A percentile compares a stretch with the other conserved stretches of the same genome.
Evolutionary conservation across 2,329 filamentous ascomycete species (phyloP).

Genomic region (Cordyceps cicadae): DNA sequence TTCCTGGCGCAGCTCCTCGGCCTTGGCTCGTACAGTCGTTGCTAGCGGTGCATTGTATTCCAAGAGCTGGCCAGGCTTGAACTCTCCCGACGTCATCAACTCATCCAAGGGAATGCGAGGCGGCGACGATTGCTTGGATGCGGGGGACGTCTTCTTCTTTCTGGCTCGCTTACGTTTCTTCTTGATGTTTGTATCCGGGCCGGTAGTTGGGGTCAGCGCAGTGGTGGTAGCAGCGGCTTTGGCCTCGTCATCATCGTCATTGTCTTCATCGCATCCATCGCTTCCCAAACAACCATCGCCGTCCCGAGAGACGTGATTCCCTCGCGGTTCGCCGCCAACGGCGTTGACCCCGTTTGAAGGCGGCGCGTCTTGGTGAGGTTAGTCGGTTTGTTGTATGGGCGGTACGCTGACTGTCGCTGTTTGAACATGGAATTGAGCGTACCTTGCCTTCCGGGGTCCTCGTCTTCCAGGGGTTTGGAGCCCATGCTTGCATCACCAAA

Average conservation of each 20-base stretch:
- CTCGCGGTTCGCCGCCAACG: constrained; percentile 8
- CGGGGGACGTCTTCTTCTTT: constrained; percentile 15
- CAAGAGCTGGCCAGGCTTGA: constrained; percentile 22
- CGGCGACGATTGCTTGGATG: constrained; percentile 23
- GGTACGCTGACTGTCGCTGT: background rate
- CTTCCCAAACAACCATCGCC: constrained; percentile 10
- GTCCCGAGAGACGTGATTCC: constrained; percentile 9
- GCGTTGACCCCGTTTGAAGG: constrained; percentile 4
- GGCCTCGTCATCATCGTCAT: constrained; percentile 20
- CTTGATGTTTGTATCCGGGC: constrained; percentile 15
- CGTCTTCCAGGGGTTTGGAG: constrained; percentile 11
- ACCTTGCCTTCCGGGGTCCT: constrained; percentile 11
- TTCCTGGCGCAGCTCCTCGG: constrained; percentile 19
- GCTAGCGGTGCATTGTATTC: constrained; percentile 16
- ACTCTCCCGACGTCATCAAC: constrained; percentile 22
- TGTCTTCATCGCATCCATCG: constrained; percentile 7
- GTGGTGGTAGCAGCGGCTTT: constrained; percentile 12
- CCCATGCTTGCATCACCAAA: constrained; percentile 11
- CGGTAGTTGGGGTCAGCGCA: constrained; percentile 15
- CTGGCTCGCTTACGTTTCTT: constrained; percentile 19
- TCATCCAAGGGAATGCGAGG: constrained; percentile 25
- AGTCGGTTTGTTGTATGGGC: background rate
- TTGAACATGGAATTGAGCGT: background rate
- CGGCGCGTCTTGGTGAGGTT: constrained; percentile 3
- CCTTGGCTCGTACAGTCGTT: constrained; percentile 19